These are phyloP conservation scores for Polygonum maritimum DNA, from an alignment of 148 eudicot genomes.

Conservation along the genomic window DNA sequence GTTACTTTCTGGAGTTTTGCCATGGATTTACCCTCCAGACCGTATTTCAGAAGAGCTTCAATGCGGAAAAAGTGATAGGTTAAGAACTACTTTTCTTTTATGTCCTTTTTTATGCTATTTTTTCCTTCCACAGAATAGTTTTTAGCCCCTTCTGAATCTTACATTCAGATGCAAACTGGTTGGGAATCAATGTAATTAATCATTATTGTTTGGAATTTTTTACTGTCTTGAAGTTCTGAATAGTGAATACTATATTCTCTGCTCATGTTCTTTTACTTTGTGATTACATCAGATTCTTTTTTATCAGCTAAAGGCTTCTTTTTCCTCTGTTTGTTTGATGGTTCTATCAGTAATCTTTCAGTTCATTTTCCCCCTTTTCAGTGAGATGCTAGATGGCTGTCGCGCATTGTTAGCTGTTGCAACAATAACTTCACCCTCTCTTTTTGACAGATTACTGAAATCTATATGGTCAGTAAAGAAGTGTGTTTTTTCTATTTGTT, in stretches of 20 bases:
- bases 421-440: slow-evolving; percentile 58
- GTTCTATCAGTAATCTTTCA: not conserved
- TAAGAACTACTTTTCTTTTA: not conserved
- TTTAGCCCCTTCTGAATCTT: not conserved
- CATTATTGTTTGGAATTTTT: not conserved
- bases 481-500: not conserved
- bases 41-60: slow-evolving; percentile 54
- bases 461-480: slow-evolving; percentile 47
- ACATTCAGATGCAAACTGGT: not conserved
- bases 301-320: not conserved
- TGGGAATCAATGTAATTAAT: not conserved
- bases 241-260: not conserved
- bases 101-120: slow-evolving; percentile 6
- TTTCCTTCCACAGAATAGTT: not conserved
- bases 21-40: slow-evolving; percentile 87
- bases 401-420: slow-evolving; percentile 85
- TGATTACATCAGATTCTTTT: not conserved
- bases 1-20: slow-evolving; percentile 64
- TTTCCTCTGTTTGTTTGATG: not conserved
- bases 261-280: not conserved
- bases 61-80: slow-evolving; percentile 95
- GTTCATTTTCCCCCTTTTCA: slow-evolving; percentile 17
- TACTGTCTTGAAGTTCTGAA: not conserved
- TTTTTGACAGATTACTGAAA: slow-evolving; percentile 68
- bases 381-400: slow-evolving; percentile 99